Evolutionary conservation across 73 alveolate species (phyloP).

Genomic region (Halteria grandinella): DNA sequence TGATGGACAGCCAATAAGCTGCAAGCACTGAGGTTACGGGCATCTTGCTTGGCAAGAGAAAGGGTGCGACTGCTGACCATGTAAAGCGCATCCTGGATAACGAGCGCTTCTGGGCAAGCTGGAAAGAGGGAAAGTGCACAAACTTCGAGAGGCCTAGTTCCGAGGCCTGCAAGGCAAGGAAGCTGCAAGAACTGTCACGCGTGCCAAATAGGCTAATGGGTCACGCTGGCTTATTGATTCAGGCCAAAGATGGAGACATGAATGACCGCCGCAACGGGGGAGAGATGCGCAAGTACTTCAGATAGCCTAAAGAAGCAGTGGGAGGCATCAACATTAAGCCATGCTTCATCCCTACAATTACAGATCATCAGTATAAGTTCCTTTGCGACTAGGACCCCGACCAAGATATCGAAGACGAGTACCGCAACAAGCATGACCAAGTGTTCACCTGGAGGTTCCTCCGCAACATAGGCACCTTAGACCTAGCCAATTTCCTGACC

Average conservation of each 20-base stretch:
- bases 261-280: no score
- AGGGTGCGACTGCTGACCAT: neutral
- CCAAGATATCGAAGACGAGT: constrained; percentile 27
- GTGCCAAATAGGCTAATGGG: no score
- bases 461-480: no score
- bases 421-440: neutral
- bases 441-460: constrained; percentile 12
- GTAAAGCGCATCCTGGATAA: constrained; percentile 5
- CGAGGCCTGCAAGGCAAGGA: no score
- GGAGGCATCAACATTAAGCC: no score
- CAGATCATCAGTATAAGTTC: neutral
- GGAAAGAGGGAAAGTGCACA: constrained; percentile 42
- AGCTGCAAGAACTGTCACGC: no score
- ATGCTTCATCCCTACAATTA: neutral
- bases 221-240: no score
- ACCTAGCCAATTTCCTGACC: no score
- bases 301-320: no score
- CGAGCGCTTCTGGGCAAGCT: constrained; percentile 25
- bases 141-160: constrained; percentile 49
- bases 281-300: no score
- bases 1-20: neutral
- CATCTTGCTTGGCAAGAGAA: constrained; percentile 8
- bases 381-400: constrained; percentile 18
- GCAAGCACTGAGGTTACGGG: neutral
- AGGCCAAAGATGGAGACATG: no score